Evolutionary conservation across 1,284 basidiomycete genomes (phyloP).

Genomic region (Ganoderma lucidum): DNA sequence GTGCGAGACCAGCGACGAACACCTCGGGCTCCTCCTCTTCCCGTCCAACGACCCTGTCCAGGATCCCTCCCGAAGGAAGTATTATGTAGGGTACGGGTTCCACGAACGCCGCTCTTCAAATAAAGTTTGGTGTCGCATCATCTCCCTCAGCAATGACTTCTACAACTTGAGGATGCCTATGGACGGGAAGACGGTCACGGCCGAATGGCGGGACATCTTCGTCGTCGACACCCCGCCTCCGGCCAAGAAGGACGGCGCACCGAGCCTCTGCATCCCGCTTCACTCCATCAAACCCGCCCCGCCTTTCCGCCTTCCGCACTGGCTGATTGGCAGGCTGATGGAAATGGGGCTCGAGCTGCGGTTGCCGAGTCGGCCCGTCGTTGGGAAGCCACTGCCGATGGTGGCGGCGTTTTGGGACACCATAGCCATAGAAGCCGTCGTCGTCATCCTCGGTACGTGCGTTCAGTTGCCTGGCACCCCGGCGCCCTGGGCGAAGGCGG

Average conservation of each 20-base stretch:
- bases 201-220: constrained; percentile 17
- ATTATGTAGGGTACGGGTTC: neutral
- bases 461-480: neutral
- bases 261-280: neutral
- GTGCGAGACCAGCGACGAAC: neutral
- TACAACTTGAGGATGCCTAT: constrained; percentile 7
- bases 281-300: neutral
- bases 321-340: neutral
- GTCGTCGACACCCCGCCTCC: neutral
- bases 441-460: neutral
- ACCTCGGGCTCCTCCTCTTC: constrained; percentile 14
- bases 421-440: neutral
- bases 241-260: neutral
- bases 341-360: neutral
- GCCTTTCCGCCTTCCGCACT: constrained; percentile 8
- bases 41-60: neutral
- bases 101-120: neutral
- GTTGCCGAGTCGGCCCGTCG: neutral
- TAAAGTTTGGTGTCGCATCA: neutral
- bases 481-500: neutral
- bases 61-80: neutral
- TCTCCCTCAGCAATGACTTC: constrained; percentile 11
- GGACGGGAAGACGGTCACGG: constrained; percentile 7
- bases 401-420: neutral
- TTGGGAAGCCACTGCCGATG: neutral